Percentiles rank a stretch among this genome's conserved stretches.
These are phyloP conservation scores for Microglena sp. DNA, from an alignment of 139 green algal species.

Conservation along the genomic window DNA sequence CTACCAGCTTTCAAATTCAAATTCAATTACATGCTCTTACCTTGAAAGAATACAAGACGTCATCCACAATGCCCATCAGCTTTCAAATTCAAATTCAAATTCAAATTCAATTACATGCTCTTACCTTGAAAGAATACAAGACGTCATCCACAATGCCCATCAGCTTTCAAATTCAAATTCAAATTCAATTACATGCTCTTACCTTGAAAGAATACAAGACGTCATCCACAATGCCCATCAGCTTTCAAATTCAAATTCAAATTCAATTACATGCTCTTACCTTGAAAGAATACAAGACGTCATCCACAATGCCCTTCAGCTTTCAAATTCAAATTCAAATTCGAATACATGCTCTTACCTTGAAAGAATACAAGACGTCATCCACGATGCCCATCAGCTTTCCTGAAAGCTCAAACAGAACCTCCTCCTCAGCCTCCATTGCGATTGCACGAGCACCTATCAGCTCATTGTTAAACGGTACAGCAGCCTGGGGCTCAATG, in stretches of 20 bases:
- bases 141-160: slow-evolving; percentile 36
- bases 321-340: too few species aligned
- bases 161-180: too few species aligned
- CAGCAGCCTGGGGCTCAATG: slow-evolving; percentile 57
- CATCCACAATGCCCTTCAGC: background rate
- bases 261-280: background rate
- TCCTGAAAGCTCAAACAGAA: slow-evolving; percentile 64
- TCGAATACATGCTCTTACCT: slow-evolving; percentile 12
- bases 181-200: too few species aligned
- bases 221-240: too few species aligned
- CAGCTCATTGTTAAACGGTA: slow-evolving; percentile 75
- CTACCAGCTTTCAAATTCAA: too few species aligned
- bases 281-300: too few species aligned
- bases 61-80: too few species aligned
- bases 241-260: background rate
- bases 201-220: too few species aligned
- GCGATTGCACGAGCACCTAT: slow-evolving; percentile 47
- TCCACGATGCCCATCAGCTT: slow-evolving; percentile 30
- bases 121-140: slow-evolving; percentile 15
- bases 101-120: background rate
- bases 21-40: too few species aligned
- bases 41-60: too few species aligned
- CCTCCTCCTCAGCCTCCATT: slow-evolving; percentile 59
- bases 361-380: slow-evolving; percentile 18
- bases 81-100: too few species aligned